Evolutionary conservation across 306 rosid genomes (phyloP).

Genomic region (Abrus pulchellus): DNA sequence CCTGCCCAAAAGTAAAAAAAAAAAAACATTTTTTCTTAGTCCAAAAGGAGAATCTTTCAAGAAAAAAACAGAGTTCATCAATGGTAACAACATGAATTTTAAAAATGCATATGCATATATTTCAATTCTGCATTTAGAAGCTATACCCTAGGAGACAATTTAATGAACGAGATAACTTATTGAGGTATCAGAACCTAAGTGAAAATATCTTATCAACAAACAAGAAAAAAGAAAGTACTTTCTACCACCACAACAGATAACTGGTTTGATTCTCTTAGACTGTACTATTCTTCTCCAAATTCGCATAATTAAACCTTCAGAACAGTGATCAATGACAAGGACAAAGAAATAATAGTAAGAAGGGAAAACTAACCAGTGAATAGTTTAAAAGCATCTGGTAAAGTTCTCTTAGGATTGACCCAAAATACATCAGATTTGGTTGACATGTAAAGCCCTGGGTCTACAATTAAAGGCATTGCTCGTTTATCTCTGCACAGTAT

Average conservation of each 20-base stretch:
- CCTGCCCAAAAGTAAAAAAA: not conserved
- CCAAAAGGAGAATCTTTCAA: slow-evolving; percentile 12
- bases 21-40: not conserved
- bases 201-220: not conserved
- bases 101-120: slow-evolving; percentile 8
- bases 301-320: slow-evolving; percentile 10
- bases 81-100: slow-evolving; percentile 4
- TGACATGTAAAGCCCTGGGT: slow-evolving; percentile 86
- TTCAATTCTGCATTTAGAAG: slow-evolving; percentile 27
- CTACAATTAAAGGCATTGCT: slow-evolving; percentile 87
- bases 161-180: slow-evolving; percentile 19
- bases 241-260: slow-evolving; percentile 4
- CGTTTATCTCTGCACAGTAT: slow-evolving; percentile 73
- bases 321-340: slow-evolving; percentile 28
- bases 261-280: slow-evolving; percentile 10
- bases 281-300: slow-evolving; percentile 16
- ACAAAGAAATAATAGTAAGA: slow-evolving; percentile 35
- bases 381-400: slow-evolving; percentile 84
- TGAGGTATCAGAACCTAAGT: slow-evolving; percentile 27
- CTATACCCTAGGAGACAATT: not conserved
- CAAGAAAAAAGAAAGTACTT: not conserved
- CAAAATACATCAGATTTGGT: slow-evolving; percentile 76
- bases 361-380: slow-evolving; percentile 78
- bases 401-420: slow-evolving; percentile 73
- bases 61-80: not conserved